Evolutionary conservation across 2,329 filamentous ascomycete species (phyloP), one percentile per base, ranked within the genome.

Genomic region (Beauveria scarabaeidicola): DNA sequence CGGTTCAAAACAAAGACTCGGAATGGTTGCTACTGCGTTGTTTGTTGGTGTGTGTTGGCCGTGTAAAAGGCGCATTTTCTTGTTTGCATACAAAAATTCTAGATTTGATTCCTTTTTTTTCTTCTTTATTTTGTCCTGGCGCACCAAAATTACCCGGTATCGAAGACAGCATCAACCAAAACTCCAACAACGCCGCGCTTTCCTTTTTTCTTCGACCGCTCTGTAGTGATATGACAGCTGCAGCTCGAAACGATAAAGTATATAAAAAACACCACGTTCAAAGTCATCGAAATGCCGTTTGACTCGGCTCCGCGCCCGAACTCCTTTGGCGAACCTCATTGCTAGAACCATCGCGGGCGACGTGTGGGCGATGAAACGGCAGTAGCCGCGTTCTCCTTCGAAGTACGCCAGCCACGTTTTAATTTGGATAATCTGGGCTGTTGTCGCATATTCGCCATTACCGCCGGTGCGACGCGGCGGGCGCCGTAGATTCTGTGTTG

Each of bases 121-220:
- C 23, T 36, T 36, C 19, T 19, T 5, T 47, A 19, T 27, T 2
- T n/a, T 54, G 8, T 4, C 25, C 43, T 27, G 21, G 7, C 21
- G 21, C 21, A 27, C 13, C 21, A 27, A 13, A 27, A 36, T 36
- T 2, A 15, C 11, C 32, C 32, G 11, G 32, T 36, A 15, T 5
- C 13, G 32, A 7, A 29, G n/a, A 53, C 5, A 47, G n/a, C 29
- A 23, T 25, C 38, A 53, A 43, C 36, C 10, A 3, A 55, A 46
- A 44, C 23, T 47, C 53, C 41, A 56, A 47, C 43, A 56, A 56
- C 53, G 53, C 53, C 53, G 7, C 41, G 53, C 53, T 56, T 25
- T 17, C 23, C 11, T 36, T 36, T 6, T 23, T 44, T 10, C 36
- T 17, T 6, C 21, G 17, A 19, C 53, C 43, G 19, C 29, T 29